phyloP scores from a whole-genome alignment of 371 early-diverging fungal species.

The Syncephalastrum contaminatum region DNA sequence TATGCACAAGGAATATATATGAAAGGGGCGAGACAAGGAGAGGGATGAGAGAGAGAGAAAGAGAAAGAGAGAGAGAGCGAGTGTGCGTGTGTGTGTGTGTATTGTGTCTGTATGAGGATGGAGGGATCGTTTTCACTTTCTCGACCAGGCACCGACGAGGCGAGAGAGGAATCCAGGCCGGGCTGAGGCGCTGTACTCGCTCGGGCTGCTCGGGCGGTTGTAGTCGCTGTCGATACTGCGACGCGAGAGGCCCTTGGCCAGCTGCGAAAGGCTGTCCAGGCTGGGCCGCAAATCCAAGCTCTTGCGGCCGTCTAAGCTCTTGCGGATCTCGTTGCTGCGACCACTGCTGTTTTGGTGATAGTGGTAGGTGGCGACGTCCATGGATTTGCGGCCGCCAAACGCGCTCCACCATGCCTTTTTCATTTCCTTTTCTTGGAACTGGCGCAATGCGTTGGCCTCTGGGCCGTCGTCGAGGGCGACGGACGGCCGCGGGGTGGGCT shows the following conservation, averaged over 20 bases:
- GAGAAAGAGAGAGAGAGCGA: not conserved
- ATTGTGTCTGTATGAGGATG: not conserved
- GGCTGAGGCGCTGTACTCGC: conserved; percentile 15
- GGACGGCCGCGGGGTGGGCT: conserved; percentile 26
- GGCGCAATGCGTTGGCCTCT: conserved; percentile 28
- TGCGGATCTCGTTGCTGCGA: conserved; percentile 3
- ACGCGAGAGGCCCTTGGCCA: conserved; percentile 22
- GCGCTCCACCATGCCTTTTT: conserved; percentile 39
- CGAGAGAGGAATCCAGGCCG: conserved; percentile 29
- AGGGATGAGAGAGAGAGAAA: conserved; percentile 1
- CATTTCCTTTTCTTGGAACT: conserved; percentile 29
- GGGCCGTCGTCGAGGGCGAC: conserved; percentile 24
- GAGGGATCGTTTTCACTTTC: conserved; percentile 10
- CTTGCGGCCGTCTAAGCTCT: conserved; percentile 23
- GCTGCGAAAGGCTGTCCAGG: conserved; percentile 24
- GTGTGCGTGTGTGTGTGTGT: not conserved
- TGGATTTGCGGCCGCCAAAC: conserved; percentile 30
- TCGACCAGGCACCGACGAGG: conserved; percentile 31
- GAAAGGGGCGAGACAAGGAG: not conserved
- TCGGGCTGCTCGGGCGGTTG: conserved; percentile 10
- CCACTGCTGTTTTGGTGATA: not conserved
- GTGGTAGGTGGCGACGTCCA: conserved; percentile 23
- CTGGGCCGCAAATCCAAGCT: conserved; percentile 36
- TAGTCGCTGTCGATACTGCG: conserved; percentile 17
- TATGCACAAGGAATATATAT: conserved; percentile 2